Percentiles rank a stretch among this genome's conserved stretches.
Evolutionary conservation across 164 flowering plant genomes (phyloP).

Genomic region (Vitis labrusca): DNA sequence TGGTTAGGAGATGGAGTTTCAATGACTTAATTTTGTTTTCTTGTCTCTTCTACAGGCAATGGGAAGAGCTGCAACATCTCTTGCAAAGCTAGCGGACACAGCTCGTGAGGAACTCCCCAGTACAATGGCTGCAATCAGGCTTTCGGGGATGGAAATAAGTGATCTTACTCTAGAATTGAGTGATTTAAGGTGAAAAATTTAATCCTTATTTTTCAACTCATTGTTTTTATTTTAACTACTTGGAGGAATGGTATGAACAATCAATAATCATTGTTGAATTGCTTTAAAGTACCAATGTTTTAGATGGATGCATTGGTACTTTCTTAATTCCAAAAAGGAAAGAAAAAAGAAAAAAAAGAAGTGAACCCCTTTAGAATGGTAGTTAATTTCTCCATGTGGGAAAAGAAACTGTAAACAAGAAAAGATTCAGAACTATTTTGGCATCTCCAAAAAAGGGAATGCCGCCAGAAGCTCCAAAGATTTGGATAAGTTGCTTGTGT

Average conservation of each 20-base stretch:
- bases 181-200: slow-evolving; percentile 68
- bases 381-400: neutral
- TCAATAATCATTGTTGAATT: neutral
- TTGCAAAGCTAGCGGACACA: slow-evolving; percentile 86
- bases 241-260: neutral
- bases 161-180: slow-evolving; percentile 90
- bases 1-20: neutral
- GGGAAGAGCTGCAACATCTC: slow-evolving; percentile 84
- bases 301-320: neutral
- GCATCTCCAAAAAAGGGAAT: too few relatives aligned
- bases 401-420: too few relatives aligned
- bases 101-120: slow-evolving; percentile 89
- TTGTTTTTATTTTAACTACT: neutral
- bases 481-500: too few relatives aligned
- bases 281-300: neutral
- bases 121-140: slow-evolving; percentile 93
- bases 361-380: neutral
- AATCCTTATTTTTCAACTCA: neutral
- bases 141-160: slow-evolving; percentile 93
- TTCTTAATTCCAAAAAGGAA: too few relatives aligned
- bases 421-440: too few relatives aligned
- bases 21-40: slow-evolving; percentile 10
- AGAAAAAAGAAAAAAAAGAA: neutral
- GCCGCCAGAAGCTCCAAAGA: too few relatives aligned
- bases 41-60: slow-evolving; percentile 56